phyloP scores from a whole-genome alignment of 164 flowering plant genomes.

The Aristolochia contorta region DNA sequence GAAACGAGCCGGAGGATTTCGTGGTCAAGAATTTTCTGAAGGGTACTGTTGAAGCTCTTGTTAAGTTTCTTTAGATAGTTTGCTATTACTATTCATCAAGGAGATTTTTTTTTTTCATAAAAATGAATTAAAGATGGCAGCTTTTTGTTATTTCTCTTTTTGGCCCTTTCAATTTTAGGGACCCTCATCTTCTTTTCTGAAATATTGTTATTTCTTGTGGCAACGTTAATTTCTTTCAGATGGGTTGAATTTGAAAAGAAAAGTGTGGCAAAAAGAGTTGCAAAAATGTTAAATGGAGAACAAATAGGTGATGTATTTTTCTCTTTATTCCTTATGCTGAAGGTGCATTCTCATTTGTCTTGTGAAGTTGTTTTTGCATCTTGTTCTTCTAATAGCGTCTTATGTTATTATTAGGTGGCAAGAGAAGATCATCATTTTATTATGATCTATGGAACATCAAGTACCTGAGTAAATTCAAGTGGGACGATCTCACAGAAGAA shows the following conservation, averaged over 20 bases:
- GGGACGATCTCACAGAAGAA: constrained; percentile 93
- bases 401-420: constrained; percentile 52
- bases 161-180: background rate
- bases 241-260: constrained; percentile 88
- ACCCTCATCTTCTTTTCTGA: background rate
- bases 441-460: constrained; percentile 93
- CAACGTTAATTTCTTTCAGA: constrained; percentile 24
- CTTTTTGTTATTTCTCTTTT: too few relatives aligned
- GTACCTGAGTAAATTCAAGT: constrained; percentile 85
- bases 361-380: background rate
- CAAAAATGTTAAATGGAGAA: constrained; percentile 76
- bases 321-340: background rate
- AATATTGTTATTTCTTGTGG: constrained; percentile 1
- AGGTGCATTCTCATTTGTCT: background rate
- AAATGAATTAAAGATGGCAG: background rate
- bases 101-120: too few relatives aligned
- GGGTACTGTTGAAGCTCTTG: constrained; percentile 37
- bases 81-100: too few relatives aligned
- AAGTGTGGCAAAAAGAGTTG: constrained; percentile 71
- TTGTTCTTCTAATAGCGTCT: background rate
- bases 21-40: constrained; percentile 65
- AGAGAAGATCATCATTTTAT: constrained; percentile 69
- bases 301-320: constrained; percentile 51
- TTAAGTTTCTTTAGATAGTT: background rate
- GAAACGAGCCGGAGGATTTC: constrained; percentile 56